phyloP scores from a whole-genome alignment of 176 grass and related monocot species.

The Oryza meridionalis region DNA sequence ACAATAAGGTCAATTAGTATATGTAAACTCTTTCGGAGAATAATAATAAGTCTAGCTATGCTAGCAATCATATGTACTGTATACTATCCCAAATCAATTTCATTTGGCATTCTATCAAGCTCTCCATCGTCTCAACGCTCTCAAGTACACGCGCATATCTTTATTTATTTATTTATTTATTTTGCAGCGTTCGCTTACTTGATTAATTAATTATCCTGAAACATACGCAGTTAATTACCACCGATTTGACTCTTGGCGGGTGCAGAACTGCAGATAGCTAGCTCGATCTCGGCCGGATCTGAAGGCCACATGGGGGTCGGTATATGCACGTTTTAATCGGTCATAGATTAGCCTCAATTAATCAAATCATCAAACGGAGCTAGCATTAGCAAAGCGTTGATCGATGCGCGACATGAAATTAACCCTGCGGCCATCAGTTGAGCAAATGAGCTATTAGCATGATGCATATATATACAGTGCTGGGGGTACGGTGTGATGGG shows the following conservation, averaged over 20 bases:
- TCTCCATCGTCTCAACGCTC: slow-evolving; percentile 1
- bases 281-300: neutral
- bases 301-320: neutral
- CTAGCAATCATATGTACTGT: neutral
- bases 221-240: slow-evolving; percentile 22
- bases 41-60: neutral
- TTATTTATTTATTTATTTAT: too few relatives aligned
- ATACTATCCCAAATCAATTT: neutral
- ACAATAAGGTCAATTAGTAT: slow-evolving; percentile 30
- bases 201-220: slow-evolving; percentile 1
- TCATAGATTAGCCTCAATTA: neutral
- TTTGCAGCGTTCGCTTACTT: neutral
- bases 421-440: neutral
- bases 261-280: neutral
- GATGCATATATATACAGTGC: neutral
- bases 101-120: slow-evolving; percentile 16
- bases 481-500: neutral
- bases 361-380: neutral
- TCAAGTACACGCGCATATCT: neutral
- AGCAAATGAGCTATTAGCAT: too few relatives aligned
- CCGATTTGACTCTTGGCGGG: slow-evolving; percentile 24
- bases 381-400: neutral
- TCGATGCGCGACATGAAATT: neutral
- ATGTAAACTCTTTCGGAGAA: neutral
- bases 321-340: neutral